Percentiles rank a stretch among this genome's conserved stretches.
Evolutionary conservation across 768 basidiomycete species (phyloP).

Genomic region (Pleurotus ostreatus): DNA sequence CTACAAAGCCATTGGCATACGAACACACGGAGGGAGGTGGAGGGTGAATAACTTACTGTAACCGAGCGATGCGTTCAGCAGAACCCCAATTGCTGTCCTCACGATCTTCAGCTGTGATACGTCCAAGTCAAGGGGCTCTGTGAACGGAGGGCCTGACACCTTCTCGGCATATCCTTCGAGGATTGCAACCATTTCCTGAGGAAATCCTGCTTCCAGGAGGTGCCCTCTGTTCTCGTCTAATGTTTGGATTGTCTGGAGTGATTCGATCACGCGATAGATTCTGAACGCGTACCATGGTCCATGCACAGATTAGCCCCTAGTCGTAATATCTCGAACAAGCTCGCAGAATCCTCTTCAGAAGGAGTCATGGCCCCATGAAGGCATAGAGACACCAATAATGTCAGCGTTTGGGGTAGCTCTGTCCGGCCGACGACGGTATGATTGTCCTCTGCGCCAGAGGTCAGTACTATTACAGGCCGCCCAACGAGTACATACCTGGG

Average conservation of each 20-base stretch:
- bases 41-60: constrained; percentile 48
- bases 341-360: constrained; percentile 38
- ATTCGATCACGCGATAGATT: not conserved
- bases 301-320: constrained; percentile 82
- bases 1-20: constrained; percentile 31
- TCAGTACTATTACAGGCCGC: constrained; percentile 8
- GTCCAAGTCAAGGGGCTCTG: constrained; percentile 46
- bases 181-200: constrained; percentile 60
- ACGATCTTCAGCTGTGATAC: constrained; percentile 66
- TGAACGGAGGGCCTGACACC: constrained; percentile 27
- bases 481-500: constrained; percentile 32
- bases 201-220: constrained; percentile 68
- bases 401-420: constrained; percentile 60
- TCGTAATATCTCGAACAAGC: constrained; percentile 66
- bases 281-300: constrained; percentile 60
- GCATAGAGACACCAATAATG: constrained; percentile 53
- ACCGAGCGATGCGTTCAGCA: constrained; percentile 74
- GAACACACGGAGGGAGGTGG: not conserved
- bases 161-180: constrained; percentile 65
- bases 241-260: not conserved
- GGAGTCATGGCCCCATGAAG: constrained; percentile 47
- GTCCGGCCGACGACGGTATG: constrained; percentile 67
- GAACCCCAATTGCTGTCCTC: constrained; percentile 73
- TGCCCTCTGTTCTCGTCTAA: constrained; percentile 72
- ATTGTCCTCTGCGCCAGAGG: constrained; percentile 52